Evolutionary conservation across 2,329 filamentous ascomycete species (phyloP), one percentile per base, ranked within the genome.

Genomic region (Hypoxylon sp.): DNA sequence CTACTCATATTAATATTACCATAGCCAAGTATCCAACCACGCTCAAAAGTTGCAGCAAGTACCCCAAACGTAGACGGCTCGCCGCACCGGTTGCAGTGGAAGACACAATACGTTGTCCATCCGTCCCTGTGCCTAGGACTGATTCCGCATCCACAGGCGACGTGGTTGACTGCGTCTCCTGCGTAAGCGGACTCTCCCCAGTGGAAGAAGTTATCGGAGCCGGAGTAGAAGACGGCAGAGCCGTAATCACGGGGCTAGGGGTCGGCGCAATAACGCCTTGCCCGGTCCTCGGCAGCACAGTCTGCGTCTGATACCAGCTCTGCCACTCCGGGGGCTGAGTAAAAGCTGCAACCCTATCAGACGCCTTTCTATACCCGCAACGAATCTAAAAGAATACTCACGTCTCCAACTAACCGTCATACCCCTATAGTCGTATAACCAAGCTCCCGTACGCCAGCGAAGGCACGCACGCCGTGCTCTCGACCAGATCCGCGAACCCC

Each of bases 261-360:
- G 42, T 48, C 22, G 52, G 24, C 46, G 51, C n/a, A n/a, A n/a
- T 32, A 44, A 22, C 16, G 4, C 36, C 28, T 3, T 40, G 32
- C 12, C 42, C 38, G 6, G 58, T 28, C 38, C 8, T 51, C 9
- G 64, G 50, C 22, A 66, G 18, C 20, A 66, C 62, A 6, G 62
- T 66, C 50, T 68, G 65, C 30, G 62, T 68, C 44, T 42, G 22
- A 26, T 68, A 68, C 62, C 65, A 68, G 20, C 65, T 68, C 38
- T 48, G 28, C 62, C 65, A 65, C 20, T 42, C 61, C 3, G 54
- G 8, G 1, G 61, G 54, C 26, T 62, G 32, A 8, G 62, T 59
- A 12, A 62, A 60, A 30, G 53, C 61, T 65, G 18, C 18, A 11
- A 44, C 18, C 4, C 3, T 18, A 24, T 58, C 18, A 64, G 49